Evolutionary conservation across 257 asterid genomes (phyloP), one percentile per base, ranked within the genome.

Genomic region (Petunia secreta): DNA sequence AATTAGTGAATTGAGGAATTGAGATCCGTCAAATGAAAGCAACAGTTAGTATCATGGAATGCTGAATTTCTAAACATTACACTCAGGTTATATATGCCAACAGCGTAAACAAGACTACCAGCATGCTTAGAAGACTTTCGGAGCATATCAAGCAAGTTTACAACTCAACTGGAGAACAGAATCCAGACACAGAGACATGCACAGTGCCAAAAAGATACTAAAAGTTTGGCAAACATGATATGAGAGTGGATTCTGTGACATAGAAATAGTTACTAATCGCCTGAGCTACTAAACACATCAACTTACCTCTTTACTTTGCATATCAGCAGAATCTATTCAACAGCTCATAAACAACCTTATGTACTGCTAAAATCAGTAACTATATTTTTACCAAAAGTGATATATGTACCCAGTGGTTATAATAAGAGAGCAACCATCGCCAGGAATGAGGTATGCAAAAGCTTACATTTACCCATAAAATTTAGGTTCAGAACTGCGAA

Each of bases 101-200:
- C 60, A 50, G 36, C 50, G 60, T 50, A 48, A 40, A 50, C 11
- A 71, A 2, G 10, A 71, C 77, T 71, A 71, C 9, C 34, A 73
- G 34, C 44, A 34, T 48, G 77, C 40, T 50, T 73, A 73, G 48
- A 50, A 25, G 62, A 50, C 62, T 57, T 25, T 50, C 43, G 55
- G 62, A 73, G 77, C 62, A 73, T 73, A 73, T 73, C 77, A 48
- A 73, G 46, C 46, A 73, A 73, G 34, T 73, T 59, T 48, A 43
- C 60, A 71, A 6, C 44, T 71, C 36, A 71, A 57, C 2, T 50
- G 58, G 10, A 50, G 62, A 2, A 5, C 60, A 48, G 36, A 48
- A 50, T 50, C 34, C 77, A 34, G 62, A 71, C 46, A 36, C 8
- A 67, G 1, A 71, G 46, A 50, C 34, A 71, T 48, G 60, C 6